phyloP scores from a whole-genome alignment of 768 basidiomycete genomes.

The Trametes villosa region DNA sequence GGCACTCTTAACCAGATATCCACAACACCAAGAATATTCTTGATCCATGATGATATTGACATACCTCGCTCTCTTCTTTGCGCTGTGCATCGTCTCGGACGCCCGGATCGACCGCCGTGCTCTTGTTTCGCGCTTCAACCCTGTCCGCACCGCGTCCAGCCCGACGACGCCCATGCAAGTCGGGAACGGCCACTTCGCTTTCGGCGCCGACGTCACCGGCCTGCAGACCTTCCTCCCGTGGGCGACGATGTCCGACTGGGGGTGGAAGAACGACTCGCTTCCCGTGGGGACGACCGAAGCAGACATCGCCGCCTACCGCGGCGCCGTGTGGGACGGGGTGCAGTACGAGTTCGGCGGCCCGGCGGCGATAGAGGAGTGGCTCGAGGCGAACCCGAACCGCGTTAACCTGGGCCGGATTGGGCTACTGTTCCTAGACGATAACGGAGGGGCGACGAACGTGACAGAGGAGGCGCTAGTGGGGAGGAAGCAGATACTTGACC shows the following conservation, averaged over 20 bases:
- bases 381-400: slow-evolving; percentile 61
- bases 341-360: slow-evolving; percentile 57
- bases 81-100: not conserved
- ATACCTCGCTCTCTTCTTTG: not conserved
- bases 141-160: slow-evolving; percentile 51
- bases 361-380: slow-evolving; percentile 52
- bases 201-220: slow-evolving; percentile 60
- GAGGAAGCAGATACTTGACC: slow-evolving; percentile 48
- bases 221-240: slow-evolving; percentile 62
- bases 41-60: not conserved
- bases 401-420: slow-evolving; percentile 59
- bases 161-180: slow-evolving; percentile 57
- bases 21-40: not conserved
- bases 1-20: not conserved
- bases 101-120: slow-evolving; percentile 37
- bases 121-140: slow-evolving; percentile 55
- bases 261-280: slow-evolving; percentile 63
- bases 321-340: slow-evolving; percentile 55
- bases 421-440: slow-evolving; percentile 43
- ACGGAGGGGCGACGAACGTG: slow-evolving; percentile 36
- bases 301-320: slow-evolving; percentile 52
- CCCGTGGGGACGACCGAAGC: slow-evolving; percentile 46
- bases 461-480: slow-evolving; percentile 44
- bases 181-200: slow-evolving; percentile 66
- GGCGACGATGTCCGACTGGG: slow-evolving; percentile 62